These are phyloP conservation scores for Cochlearia excelsa DNA, from an alignment of 345 rosid species.

Conservation along the genomic window DNA sequence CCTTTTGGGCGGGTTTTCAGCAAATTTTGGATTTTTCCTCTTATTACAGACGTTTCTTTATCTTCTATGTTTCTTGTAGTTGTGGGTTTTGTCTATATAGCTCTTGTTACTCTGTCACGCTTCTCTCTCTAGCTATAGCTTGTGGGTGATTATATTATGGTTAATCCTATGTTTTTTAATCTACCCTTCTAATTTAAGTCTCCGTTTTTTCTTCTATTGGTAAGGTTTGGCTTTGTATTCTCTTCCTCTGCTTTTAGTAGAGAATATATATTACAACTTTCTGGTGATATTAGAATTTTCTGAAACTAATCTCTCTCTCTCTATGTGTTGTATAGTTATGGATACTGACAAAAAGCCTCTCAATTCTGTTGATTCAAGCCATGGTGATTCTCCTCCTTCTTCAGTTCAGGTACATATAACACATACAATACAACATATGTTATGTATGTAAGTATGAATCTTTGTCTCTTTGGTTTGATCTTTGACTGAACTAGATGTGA, in stretches of 20 bases:
- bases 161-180: slow-evolving; percentile 13
- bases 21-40: slow-evolving; percentile 24
- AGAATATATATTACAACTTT: neutral
- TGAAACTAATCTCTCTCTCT: slow-evolving; percentile 16
- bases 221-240: slow-evolving; percentile 19
- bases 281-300: no score
- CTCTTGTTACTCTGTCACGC: slow-evolving; percentile 23
- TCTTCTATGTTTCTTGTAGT: slow-evolving; percentile 18
- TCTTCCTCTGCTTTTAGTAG: slow-evolving; percentile 18
- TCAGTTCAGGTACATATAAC: slow-evolving; percentile 30
- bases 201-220: neutral
- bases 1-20: slow-evolving; percentile 34
- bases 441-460: slow-evolving; percentile 1
- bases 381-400: slow-evolving; percentile 23
- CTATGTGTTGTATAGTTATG: slow-evolving; percentile 31
- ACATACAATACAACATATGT: neutral
- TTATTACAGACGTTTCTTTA: slow-evolving; percentile 21
- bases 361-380: slow-evolving; percentile 29
- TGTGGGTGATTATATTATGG: neutral
- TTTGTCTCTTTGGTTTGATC: slow-evolving; percentile 3
- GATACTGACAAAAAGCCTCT: slow-evolving; percentile 31
- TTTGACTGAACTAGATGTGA: slow-evolving; percentile 11
- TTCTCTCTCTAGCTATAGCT: slow-evolving; percentile 29
- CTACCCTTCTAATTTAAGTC: slow-evolving; percentile 27
- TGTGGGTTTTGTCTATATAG: slow-evolving; percentile 20